Base-by-base conservation (phyloP, 768 basidiomycete species). In the Cystofilobasidium macerans region DNA sequence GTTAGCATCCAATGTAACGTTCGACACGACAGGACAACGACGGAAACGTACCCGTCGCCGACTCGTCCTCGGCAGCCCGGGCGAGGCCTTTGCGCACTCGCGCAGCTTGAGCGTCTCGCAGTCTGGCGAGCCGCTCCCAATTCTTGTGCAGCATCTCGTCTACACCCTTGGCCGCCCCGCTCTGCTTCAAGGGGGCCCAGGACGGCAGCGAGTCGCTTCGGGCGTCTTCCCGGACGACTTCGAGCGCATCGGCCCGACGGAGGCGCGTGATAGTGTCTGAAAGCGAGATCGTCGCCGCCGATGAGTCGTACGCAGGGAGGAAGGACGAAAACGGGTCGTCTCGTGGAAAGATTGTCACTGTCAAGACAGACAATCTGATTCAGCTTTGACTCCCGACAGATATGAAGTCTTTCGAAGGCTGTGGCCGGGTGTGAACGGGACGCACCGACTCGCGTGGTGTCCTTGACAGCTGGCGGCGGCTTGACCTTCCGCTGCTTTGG, bases 271-370 rank as follows among this genome's bases (percentile, higher is more conserved):
- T 54, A 11, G 51, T 30, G 14, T 28, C 26, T 12, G 38, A 38
- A 6, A 60, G 43, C 24, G 58, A 60, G 18, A 60, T n/a, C 24
- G 58, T 60, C 35, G 58, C 58, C 8, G 16, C 11, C 28, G 58
- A 43, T 24, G 58, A 60, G 36, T 60, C 58, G 36, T 60, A 42
- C 20, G 58, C 24, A 1, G 58, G 58, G 13, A 40, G 43, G 43
- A 60, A 60, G 13, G 58, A 60, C 26, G 58, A 36, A 18, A 60
- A 60, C 18, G 58, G 58, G 43, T 60, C 28, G 16, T 42, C 35
- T 18, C 38, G 26, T 2, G n/a, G 12, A 14, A 60, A 5, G 24
- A 60, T 6, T 18, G 28, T 16, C 7, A 60, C 58, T 42, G 18
- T 28, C 16, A 16, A 38, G 26, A 3, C 35, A 40, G 5, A 33